Percentiles rank a stretch among this genome's conserved stretches.
Conservation (phyloP, 441 rosid species). For the Populus hybrid region DNA sequence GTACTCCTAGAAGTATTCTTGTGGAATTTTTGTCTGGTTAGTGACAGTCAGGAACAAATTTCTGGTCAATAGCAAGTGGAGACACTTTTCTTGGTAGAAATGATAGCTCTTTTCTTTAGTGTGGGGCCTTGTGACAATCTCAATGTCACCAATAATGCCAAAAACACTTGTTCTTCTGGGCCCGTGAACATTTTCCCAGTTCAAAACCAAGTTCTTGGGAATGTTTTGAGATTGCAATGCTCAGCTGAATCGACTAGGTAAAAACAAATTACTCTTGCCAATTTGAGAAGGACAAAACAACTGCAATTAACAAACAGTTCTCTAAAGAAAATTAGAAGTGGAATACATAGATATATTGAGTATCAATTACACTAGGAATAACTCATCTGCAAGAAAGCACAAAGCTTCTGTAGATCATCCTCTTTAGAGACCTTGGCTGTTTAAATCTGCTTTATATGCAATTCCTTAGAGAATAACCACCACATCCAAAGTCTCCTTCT, state of each 20-base stretch:
- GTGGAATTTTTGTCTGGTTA: not conserved
- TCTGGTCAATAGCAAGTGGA: no score
- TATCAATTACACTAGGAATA: constrained; percentile 16
- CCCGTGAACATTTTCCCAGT: constrained; percentile 10
- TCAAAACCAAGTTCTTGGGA: constrained; percentile 8
- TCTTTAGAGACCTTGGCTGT: constrained; percentile 6
- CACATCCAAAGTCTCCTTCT: constrained; percentile 44
- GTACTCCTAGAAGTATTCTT: no score
- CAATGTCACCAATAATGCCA: not conserved
- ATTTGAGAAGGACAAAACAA: not conserved
- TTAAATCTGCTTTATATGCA: constrained; percentile 36
- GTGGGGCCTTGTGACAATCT: constrained; percentile 3
- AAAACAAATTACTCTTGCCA: constrained; percentile 11
- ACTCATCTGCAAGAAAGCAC: not conserved
- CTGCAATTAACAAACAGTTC: constrained; percentile 14
- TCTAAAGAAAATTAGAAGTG: constrained; percentile 3
- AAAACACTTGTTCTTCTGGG: not conserved
- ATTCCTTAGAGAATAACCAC: constrained; percentile 35
- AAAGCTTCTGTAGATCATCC: constrained; percentile 15
- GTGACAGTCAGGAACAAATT: not conserved
- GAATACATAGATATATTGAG: constrained; percentile 5
- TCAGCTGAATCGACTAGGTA: constrained; percentile 11
- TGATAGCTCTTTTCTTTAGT: not conserved
- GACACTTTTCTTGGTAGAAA: not conserved
- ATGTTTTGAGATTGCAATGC: not conserved